These are phyloP conservation scores for Fraxinus platypoda DNA, from an alignment of 305 asterid genomes.

Conservation along the genomic window DNA sequence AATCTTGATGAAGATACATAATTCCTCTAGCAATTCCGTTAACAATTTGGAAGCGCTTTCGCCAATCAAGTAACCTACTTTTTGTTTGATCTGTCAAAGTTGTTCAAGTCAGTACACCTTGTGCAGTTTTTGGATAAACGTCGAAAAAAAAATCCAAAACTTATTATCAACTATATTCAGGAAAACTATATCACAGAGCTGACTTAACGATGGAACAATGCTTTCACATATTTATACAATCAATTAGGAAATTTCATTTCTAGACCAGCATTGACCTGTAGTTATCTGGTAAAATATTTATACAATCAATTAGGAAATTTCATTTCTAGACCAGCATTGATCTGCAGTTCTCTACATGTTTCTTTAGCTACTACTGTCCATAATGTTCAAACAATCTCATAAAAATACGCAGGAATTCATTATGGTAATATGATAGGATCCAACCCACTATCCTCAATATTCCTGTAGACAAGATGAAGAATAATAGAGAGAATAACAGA, in stretches of 20 bases:
- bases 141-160: not conserved
- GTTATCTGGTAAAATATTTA: not conserved
- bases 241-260: not conserved
- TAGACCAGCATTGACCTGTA: no score
- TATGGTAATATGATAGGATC: not conserved
- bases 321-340: not conserved
- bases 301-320: not conserved
- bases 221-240: not conserved
- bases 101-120: not conserved
- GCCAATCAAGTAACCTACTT: conserved; percentile 23
- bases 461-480: no score
- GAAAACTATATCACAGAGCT: not conserved
- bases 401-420: not conserved
- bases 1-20: conserved; percentile 18
- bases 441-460: no score
- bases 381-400: not conserved
- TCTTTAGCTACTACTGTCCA: not conserved
- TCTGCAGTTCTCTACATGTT: not conserved
- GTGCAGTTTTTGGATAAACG: not conserved
- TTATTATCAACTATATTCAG: not conserved
- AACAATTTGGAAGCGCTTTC: conserved; percentile 18
- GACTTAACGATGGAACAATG: not conserved
- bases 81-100: conserved; percentile 16
- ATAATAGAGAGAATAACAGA: no score
- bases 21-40: conserved; percentile 25